Conservation (phyloP, 164 flowering plant species). For the Vitis rupestris region DNA sequence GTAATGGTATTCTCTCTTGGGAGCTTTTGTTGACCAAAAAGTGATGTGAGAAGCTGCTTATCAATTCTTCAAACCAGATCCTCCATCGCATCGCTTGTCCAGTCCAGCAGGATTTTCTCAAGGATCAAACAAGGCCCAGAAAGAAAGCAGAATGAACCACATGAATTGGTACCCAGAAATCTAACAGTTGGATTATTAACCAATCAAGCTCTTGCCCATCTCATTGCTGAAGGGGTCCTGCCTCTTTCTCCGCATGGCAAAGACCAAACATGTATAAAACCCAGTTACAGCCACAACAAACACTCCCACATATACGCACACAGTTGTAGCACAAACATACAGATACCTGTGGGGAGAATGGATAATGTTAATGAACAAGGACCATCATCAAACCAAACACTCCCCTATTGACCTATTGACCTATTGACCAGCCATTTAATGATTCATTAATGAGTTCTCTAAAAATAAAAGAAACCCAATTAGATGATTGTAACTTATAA, state of each 20-base stretch:
- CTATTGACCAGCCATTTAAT: neutral
- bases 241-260: conserved; percentile 32
- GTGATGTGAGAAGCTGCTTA: no score
- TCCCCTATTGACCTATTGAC: neutral
- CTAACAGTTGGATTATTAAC: neutral
- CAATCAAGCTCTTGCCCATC: neutral
- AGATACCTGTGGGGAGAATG: conserved; percentile 54
- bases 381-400: neutral
- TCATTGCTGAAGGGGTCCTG: neutral
- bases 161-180: neutral
- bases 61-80: no score
- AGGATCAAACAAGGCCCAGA: no score
- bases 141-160: no score
- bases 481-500: no score
- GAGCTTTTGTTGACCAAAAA: no score
- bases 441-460: no score
- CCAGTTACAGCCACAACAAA: conserved; percentile 49
- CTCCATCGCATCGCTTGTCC: no score
- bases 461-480: no score
- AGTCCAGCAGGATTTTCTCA: no score
- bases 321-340: conserved; percentile 72
- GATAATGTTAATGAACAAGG: neutral
- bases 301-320: conserved; percentile 63
- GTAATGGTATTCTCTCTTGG: no score
- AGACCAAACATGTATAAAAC: conserved; percentile 40